Percentiles rank a stretch among this genome's conserved stretches.
Evolutionary conservation across 441 rosid species (phyloP).

Genomic region (Dalechampia spathulata): DNA sequence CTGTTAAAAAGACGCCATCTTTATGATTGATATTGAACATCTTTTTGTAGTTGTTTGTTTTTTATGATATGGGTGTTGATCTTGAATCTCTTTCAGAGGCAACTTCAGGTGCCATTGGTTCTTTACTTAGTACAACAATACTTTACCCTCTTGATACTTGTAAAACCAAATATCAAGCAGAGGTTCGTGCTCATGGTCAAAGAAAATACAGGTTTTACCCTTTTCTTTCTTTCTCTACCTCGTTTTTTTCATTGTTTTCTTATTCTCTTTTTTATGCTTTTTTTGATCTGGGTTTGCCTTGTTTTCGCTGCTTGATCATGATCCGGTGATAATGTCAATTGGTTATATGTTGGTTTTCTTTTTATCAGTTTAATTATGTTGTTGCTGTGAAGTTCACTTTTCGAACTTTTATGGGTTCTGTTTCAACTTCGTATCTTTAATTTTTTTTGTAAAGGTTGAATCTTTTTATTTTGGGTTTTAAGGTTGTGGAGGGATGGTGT

Average conservation of each 20-base stretch:
- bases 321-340: constrained; percentile 6
- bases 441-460: too few relatives aligned
- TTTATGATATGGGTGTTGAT: constrained; percentile 37
- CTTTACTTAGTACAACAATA: constrained; percentile 75
- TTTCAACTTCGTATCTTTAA: too few relatives aligned
- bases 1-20: not conserved
- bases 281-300: constrained; percentile 18
- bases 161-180: constrained; percentile 82
- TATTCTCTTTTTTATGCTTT: too few relatives aligned
- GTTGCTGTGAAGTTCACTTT: too few relatives aligned
- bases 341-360: not conserved
- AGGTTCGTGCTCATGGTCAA: constrained; percentile 56
- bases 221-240: too few relatives aligned
- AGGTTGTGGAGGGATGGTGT: too few relatives aligned
- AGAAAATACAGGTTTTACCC: constrained; percentile 78
- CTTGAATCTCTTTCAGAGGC: constrained; percentile 76
- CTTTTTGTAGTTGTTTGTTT: too few relatives aligned
- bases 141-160: constrained; percentile 90
- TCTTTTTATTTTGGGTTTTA: too few relatives aligned
- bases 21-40: too few relatives aligned
- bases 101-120: constrained; percentile 81
- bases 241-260: too few relatives aligned
- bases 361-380: too few relatives aligned
- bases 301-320: not conserved
- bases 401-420: too few relatives aligned